Evolutionary conservation across 192 early-diverging fungal species (phyloP).

Genomic region (Pilaira anomala): DNA sequence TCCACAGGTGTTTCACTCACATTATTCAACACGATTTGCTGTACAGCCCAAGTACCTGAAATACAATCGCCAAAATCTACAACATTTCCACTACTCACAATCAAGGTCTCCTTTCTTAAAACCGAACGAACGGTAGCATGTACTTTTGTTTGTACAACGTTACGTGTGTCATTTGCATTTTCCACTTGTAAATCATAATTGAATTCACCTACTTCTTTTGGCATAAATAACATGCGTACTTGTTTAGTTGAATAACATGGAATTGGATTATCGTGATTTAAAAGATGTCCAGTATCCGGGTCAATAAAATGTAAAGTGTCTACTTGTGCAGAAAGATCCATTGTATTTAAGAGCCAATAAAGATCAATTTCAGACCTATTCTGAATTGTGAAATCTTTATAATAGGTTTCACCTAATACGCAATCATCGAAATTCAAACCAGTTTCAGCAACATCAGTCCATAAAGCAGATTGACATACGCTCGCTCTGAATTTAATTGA

Average conservation of each 20-base stretch:
- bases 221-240: slow-evolving; percentile 82
- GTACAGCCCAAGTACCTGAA: slow-evolving; percentile 82
- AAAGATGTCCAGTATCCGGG: slow-evolving; percentile 60
- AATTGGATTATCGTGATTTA: slow-evolving; percentile 53
- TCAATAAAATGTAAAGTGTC: slow-evolving; percentile 74
- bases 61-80: slow-evolving; percentile 94
- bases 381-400: slow-evolving; percentile 85
- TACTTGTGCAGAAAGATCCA: slow-evolving; percentile 59
- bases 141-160: slow-evolving; percentile 74
- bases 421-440: slow-evolving; percentile 95
- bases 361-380: slow-evolving; percentile 90
- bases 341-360: slow-evolving; percentile 79
- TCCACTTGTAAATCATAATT: slow-evolving; percentile 85
- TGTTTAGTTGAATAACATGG: slow-evolving; percentile 64
- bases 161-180: slow-evolving; percentile 85
- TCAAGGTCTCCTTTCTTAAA: slow-evolving; percentile 67
- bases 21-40: slow-evolving; percentile 79
- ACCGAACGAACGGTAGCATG: slow-evolving; percentile 78
- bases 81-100: slow-evolving; percentile 65
- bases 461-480: slow-evolving; percentile 86
- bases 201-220: slow-evolving; percentile 87
- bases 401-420: slow-evolving; percentile 82
- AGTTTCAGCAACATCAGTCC: slow-evolving; percentile 88
- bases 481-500: slow-evolving; percentile 77
- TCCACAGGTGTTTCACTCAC: slow-evolving; percentile 71